Base-by-base conservation (phyloP, 257 asterid species). In the Euphrasia confusa region DNA sequence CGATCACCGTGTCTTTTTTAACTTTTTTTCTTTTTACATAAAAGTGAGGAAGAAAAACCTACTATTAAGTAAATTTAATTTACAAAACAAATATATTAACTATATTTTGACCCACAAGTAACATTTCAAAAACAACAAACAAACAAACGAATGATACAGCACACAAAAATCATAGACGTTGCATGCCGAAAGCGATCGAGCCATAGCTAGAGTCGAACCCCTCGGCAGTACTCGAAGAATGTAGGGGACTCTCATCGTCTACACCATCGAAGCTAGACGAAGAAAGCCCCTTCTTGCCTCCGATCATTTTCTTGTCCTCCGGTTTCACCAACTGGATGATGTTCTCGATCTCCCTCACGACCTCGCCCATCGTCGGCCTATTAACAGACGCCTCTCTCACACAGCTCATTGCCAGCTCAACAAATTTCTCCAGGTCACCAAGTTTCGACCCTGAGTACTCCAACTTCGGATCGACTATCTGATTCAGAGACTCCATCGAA, bases 351-450 rank as follows among this genome's bases (percentile, higher is more conserved):
- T 49, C 54, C 7, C 54, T 49, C 3, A 49, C 21, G 21, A 49
- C 55, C 55, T 49, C 54, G 10, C 54, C 54, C 54, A 49, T 49
- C 8, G 54, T 49, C 21, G 54, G 54, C 54, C 54, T 13, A 26
- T 49, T 7, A 2, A 3, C 3, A 4, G 24, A n/a, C 14, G 24
- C 5, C 9, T 49, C 21, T 15, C 24, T 15, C 24, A 14, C 54
- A 49, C 54, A 49, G 54, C 54, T 15, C 54, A 49, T 49, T 4
- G 21, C 54, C 54, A 49, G 54, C 24, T 15, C 54, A 26, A 49
- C 18, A 10, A 49, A 49, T 49, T 5, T 49, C 54, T 6, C 24
- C 54, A 49, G 24, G 18, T 6, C 10, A 10, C 24, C 54, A 2
- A 5, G 26, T 14, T 49, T 49, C 7, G 10, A 15, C 1, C 54